These are phyloP conservation scores for Phytophthora parvispora DNA, from an alignment of 352 stramenopile genomes.

Conservation along the genomic window DNA sequence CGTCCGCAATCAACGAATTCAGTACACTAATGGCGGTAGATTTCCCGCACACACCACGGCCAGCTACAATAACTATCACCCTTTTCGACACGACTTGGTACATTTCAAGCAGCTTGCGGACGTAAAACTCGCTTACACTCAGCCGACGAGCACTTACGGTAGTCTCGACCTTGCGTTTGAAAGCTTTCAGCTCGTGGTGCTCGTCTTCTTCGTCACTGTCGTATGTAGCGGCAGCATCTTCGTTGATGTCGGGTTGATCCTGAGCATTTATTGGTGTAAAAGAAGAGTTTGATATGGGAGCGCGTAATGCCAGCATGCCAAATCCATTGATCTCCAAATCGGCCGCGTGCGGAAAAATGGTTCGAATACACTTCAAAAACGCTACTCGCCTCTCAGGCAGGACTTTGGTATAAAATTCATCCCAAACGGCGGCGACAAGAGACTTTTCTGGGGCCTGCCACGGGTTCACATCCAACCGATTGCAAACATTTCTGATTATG, in stretches of 20 bases:
- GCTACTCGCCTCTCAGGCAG: slow-evolving; percentile 48
- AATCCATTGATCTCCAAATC: slow-evolving; percentile 52
- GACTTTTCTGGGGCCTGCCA: slow-evolving; percentile 53
- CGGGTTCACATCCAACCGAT: slow-evolving; percentile 19
- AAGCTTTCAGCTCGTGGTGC: slow-evolving; percentile 32
- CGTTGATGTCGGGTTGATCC: neutral
- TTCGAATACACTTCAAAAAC: slow-evolving; percentile 52
- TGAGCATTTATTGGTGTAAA: neutral
- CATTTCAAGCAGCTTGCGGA: slow-evolving; percentile 71
- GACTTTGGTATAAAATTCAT: slow-evolving; percentile 53
- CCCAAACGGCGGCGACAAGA: slow-evolving; percentile 59
- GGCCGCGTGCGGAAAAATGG: slow-evolving; percentile 44
- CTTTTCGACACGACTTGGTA: slow-evolving; percentile 53
- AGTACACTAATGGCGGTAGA: slow-evolving; percentile 63
- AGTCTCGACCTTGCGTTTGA: slow-evolving; percentile 41
- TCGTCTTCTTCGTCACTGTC: slow-evolving; percentile 60
- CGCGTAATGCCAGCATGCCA: slow-evolving; percentile 24
- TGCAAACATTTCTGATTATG: slow-evolving; percentile 30
- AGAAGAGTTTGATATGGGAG: slow-evolving; percentile 1
- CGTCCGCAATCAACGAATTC: slow-evolving; percentile 32
- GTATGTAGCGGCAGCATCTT: slow-evolving; percentile 27
- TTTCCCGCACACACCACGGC: slow-evolving; percentile 63
- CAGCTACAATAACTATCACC: slow-evolving; percentile 59
- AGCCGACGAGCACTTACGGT: slow-evolving; percentile 34
- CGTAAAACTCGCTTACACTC: slow-evolving; percentile 49